Base-by-base conservation (phyloP, 345 rosid species). In the Pseudoturritis turrita region DNA sequence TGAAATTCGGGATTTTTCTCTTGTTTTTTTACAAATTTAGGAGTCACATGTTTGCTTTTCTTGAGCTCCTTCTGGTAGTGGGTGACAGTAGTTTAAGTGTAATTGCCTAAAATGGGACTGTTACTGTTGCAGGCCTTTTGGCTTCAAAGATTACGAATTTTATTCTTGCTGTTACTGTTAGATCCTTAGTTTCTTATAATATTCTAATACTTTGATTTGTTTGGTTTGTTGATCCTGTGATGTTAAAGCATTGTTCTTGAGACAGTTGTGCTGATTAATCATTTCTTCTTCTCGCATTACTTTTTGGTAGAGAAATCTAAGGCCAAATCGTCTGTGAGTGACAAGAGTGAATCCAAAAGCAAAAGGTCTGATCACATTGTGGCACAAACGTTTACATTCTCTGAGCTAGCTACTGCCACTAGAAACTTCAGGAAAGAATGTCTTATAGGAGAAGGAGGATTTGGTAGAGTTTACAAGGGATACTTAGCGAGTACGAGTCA, bases 391-490 rank as follows among this genome's bases (percentile, higher is more conserved):
- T 87, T 92, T 68, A 68, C 87, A n/a, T 92, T 92, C 79, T 82
- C 81, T 6, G 95, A 89, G 78, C 73, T 89, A 75, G 96, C 90
- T n/a, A 43, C 79, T 33, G 92, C 96, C 40, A 88, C 98, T 67
- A 87, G 83, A 62, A 88, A 92, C 72, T 92, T 92, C 75, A 81
- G 90, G 66, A 84, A 81, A 53, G 94, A 89, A 74, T 87, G 87
- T 73, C 90, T 87, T 57, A 68, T 91, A 71, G 97, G 97, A 3
- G 97, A 89, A 79, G 98, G 96, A 53, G 98, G 98, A 15, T 89
- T 92, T 33, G 98, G 98, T 36, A 80, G 89, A 75, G 98, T 91
- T 13, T 85, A 88, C 80, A 91, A 83, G 79, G 97, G 97, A 33
- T 80, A 84, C 50, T 71, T 91, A 70, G 87, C 85, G 15, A 83